phyloP scores from a whole-genome alignment of 1,284 basidiomycete species.

The Sporisorium sorghi region DNA sequence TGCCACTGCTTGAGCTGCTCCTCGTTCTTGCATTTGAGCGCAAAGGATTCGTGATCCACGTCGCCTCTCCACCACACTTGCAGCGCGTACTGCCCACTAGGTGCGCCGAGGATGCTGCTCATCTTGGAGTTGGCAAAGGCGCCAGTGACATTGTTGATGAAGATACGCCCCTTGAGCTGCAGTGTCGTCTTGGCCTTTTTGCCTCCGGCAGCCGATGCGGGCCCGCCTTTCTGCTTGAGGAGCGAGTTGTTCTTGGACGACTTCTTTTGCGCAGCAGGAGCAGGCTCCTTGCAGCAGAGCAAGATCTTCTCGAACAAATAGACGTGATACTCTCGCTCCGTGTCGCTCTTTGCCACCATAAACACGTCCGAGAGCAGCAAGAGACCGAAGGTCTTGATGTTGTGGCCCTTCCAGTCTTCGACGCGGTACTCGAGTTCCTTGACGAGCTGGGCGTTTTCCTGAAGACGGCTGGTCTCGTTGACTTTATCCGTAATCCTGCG shows the following conservation, averaged over 20 bases:
- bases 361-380: constrained; percentile 94
- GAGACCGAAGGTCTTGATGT: constrained; percentile 90
- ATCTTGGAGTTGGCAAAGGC: constrained; percentile 72
- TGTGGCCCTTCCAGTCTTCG: constrained; percentile 99
- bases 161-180: constrained; percentile 94
- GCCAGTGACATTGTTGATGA: constrained; percentile 93
- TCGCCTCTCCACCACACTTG: constrained; percentile 95
- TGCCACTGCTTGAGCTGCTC: constrained; percentile 95
- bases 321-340: constrained; percentile 97
- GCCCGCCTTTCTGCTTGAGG: constrained; percentile 53
- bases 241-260: constrained; percentile 59
- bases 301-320: constrained; percentile 99
- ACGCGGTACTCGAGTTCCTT: constrained; percentile 88
- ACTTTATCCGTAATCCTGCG: constrained; percentile 95
- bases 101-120: constrained; percentile 44
- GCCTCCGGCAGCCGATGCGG: constrained; percentile 16
- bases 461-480: constrained; percentile 89
- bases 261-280: constrained; percentile 71
- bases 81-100: constrained; percentile 71
- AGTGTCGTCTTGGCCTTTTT: constrained; percentile 75
- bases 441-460: constrained; percentile 86
- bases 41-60: constrained; percentile 89
- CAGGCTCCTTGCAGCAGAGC: constrained; percentile 91
- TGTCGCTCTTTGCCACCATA: constrained; percentile 93
- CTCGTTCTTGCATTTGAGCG: constrained; percentile 89